Evolutionary conservation across 306 rosid species (phyloP).

Genomic region (Calophaca sinica): DNA sequence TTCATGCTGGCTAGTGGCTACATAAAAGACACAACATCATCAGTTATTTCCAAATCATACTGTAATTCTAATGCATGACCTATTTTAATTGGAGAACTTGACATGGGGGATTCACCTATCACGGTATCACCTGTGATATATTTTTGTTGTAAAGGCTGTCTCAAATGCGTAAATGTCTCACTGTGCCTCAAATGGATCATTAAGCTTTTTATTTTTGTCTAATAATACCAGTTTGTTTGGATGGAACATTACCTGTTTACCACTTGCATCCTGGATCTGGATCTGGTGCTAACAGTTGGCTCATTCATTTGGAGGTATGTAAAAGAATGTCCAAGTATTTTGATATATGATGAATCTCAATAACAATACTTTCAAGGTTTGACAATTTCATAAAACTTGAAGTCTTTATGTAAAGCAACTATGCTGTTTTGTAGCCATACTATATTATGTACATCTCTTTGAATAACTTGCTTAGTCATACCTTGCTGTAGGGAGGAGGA

Average conservation of each 20-base stretch:
- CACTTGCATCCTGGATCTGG: conserved; percentile 78
- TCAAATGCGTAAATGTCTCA: conserved; percentile 18
- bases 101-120: no score
- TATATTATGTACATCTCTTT: conserved; percentile 5
- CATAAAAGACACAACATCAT: background rate
- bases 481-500: conserved; percentile 78
- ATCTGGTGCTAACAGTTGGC: conserved; percentile 85
- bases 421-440: conserved; percentile 20
- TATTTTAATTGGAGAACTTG: no score
- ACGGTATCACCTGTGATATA: no score
- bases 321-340: conserved; percentile 9
- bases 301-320: conserved; percentile 80
- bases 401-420: background rate
- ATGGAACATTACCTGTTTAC: conserved; percentile 92
- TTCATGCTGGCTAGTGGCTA: background rate
- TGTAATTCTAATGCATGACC: background rate
- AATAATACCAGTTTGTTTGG: conserved; percentile 74
- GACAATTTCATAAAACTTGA: background rate
- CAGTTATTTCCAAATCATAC: no score
- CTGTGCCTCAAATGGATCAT: conserved; percentile 9
- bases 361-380: conserved; percentile 11
- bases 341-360: conserved; percentile 1
- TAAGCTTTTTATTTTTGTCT: conserved; percentile 36
- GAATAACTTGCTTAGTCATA: background rate
- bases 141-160: conserved; percentile 16